Evolutionary conservation across 306 rosid genomes (phyloP).

Genomic region (Lathyrus sativus): DNA sequence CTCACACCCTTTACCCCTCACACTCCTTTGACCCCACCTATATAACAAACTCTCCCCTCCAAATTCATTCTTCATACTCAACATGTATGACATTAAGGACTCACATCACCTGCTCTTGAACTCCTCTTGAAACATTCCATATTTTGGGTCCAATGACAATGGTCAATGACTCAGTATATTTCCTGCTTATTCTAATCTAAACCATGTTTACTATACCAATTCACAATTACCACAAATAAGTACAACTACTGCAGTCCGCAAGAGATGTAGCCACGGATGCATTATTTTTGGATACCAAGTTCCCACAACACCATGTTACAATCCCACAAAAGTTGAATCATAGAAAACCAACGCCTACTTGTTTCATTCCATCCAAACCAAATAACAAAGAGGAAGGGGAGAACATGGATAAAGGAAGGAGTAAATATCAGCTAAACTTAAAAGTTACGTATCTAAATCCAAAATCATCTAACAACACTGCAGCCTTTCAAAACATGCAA

Average conservation of each 20-base stretch:
- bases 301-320: slow-evolving; percentile 10
- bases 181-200: neutral
- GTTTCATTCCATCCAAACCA: slow-evolving; percentile 20
- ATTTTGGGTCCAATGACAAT: neutral
- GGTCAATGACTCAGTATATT: neutral
- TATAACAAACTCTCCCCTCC: neutral
- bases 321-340: slow-evolving; percentile 9
- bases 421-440: neutral
- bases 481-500: slow-evolving; percentile 20
- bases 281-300: slow-evolving; percentile 13
- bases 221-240: neutral
- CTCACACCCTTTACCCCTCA: neutral
- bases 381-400: slow-evolving; percentile 16
- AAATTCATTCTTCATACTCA: neutral
- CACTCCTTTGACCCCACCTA: neutral
- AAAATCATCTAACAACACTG: slow-evolving; percentile 17
- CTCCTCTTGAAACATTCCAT: neutral
- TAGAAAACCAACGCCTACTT: neutral
- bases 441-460: neutral
- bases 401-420: slow-evolving; percentile 17
- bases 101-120: neutral
- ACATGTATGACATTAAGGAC: neutral
- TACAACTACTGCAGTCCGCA: neutral
- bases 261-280: slow-evolving; percentile 2
- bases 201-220: slow-evolving; percentile 1